Conservation (phyloP, 441 rosid species). For the Syzygium malaccense region DNA sequence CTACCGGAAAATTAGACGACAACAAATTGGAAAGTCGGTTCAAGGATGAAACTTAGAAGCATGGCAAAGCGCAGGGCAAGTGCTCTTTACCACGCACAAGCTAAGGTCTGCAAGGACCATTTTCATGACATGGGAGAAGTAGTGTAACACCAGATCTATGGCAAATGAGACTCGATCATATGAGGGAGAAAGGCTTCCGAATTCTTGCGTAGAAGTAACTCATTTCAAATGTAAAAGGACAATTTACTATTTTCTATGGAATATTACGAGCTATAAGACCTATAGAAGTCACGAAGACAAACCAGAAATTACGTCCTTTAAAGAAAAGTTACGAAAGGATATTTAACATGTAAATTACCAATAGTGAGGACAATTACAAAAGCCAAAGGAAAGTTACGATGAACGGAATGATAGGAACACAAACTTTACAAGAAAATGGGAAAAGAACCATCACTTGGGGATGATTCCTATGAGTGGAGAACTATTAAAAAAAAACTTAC, state of each 20-base stretch:
- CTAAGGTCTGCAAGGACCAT: background rate
- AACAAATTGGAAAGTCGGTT: background rate
- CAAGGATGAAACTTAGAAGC: background rate
- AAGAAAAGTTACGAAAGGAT: too few relatives aligned
- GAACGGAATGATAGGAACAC: background rate
- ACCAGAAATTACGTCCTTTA: too few relatives aligned
- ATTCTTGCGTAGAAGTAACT: too few relatives aligned
- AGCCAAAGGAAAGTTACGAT: background rate
- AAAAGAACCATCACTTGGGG: background rate
- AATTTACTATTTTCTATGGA: too few relatives aligned
- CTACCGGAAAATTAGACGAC: background rate
- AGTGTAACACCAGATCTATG: background rate
- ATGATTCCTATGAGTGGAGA: background rate
- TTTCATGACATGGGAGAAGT: background rate
- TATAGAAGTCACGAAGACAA: too few relatives aligned
- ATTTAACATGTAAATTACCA: fast-evolving
- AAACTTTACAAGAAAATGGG: background rate
- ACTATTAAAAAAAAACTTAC: background rate
- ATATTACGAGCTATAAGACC: too few relatives aligned
- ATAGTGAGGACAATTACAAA: background rate
- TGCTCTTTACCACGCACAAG: background rate
- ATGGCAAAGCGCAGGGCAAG: background rate
- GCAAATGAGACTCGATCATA: background rate
- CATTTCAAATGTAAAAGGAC: too few relatives aligned
- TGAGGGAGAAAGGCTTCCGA: too few relatives aligned